phyloP scores from a whole-genome alignment of 2,329 filamentous ascomycete genomes.

The Stachybotrys chlorohalonatus region DNA sequence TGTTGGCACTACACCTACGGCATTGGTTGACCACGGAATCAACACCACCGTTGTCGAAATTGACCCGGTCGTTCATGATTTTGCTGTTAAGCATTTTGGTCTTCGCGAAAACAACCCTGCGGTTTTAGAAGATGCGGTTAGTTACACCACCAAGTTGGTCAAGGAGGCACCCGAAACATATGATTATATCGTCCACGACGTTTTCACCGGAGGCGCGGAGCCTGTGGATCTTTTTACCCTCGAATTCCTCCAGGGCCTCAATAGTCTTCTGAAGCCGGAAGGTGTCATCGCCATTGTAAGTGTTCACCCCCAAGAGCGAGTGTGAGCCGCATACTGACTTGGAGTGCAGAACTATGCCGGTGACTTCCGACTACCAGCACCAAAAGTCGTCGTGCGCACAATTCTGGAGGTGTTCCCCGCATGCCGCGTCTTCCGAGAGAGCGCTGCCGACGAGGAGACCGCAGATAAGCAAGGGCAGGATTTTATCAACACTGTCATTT shows the following conservation, averaged over 20 bases:
- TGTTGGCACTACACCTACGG: constrained; percentile 83
- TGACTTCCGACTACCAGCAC: constrained; percentile 68
- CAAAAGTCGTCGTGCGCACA: constrained; percentile 72
- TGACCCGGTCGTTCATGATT: constrained; percentile 79
- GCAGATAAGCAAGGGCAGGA: constrained; percentile 46
- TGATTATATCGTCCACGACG: constrained; percentile 94
- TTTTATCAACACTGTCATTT: constrained; percentile 95
- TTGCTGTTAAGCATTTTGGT: constrained; percentile 74
- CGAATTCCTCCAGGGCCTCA: constrained; percentile 68
- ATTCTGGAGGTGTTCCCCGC: constrained; percentile 76
- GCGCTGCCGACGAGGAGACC: constrained; percentile 38
- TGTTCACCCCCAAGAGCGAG: constrained; percentile 5
- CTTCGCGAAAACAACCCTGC: constrained; percentile 69
- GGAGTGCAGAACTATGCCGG: constrained; percentile 77
- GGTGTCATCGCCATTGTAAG: constrained; percentile 83
- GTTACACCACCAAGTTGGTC: constrained; percentile 47
- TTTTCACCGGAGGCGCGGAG: constrained; percentile 94
- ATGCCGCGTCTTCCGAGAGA: constrained; percentile 86
- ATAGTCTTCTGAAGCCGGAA: constrained; percentile 61
- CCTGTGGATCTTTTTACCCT: constrained; percentile 80
- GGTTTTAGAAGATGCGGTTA: constrained; percentile 74
- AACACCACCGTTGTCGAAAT: constrained; percentile 93
- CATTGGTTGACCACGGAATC: constrained; percentile 79
- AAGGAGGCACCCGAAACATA: constrained; percentile 43
- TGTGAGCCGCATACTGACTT: constrained; percentile 6